Percentiles rank a stretch among this genome's conserved stretches.
Conservation (phyloP, 257 asterid species). For the Petrea volubilis region DNA sequence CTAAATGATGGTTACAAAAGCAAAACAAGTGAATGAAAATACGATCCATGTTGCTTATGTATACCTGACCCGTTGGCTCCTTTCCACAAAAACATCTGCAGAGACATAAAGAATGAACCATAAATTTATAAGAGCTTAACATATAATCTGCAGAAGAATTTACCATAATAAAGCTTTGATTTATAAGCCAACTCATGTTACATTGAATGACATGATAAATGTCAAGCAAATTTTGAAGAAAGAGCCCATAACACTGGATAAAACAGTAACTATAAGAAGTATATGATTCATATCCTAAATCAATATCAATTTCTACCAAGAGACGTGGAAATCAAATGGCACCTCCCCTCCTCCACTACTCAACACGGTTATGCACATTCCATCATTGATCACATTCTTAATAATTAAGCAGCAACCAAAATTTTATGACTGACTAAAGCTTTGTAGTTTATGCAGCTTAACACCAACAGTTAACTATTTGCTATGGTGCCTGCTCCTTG, state of each 20-base stretch:
- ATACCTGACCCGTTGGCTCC: constrained; percentile 67
- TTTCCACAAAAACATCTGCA: constrained; percentile 65
- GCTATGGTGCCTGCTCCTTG: background rate
- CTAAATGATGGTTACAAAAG: background rate
- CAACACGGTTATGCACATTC: background rate
- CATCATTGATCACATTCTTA: background rate
- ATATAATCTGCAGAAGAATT: background rate
- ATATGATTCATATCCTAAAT: background rate
- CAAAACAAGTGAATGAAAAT: background rate
- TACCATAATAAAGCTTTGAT: background rate
- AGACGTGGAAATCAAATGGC: background rate
- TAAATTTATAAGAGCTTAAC: constrained; percentile 11
- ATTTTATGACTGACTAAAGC: background rate
- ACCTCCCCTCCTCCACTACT: background rate
- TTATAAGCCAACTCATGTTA: background rate
- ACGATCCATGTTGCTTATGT: constrained; percentile 7
- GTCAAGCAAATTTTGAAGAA: background rate
- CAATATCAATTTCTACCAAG: background rate
- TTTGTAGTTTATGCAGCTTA: background rate
- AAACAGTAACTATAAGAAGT: background rate
- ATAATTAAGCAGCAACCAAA: background rate
- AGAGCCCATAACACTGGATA: background rate
- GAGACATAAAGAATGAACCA: constrained; percentile 20
- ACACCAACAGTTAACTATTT: background rate
- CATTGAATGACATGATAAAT: background rate